These are phyloP conservation scores for Herpetospermum pedunculosum DNA, from an alignment of 306 rosid species.

Conservation along the genomic window DNA sequence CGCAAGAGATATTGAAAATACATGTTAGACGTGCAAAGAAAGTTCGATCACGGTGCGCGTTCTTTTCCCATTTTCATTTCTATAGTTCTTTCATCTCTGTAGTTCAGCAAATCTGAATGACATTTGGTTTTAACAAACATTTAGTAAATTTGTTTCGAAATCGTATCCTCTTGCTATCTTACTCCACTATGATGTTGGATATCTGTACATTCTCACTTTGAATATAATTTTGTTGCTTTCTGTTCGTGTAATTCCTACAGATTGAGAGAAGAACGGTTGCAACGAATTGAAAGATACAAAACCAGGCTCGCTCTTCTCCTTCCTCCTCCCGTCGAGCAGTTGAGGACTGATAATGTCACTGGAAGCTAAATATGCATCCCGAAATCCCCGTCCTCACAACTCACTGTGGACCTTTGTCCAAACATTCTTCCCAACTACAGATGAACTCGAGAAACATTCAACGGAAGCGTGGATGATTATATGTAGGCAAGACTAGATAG, in stretches of 20 bases:
- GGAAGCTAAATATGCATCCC: conserved; percentile 28
- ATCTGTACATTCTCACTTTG: not conserved
- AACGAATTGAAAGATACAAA: conserved; percentile 65
- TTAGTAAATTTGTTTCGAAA: not conserved
- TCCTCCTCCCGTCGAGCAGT: conserved; percentile 56
- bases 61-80: conserved; percentile 1
- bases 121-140: not conserved
- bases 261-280: conserved; percentile 56
- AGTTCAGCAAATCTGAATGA: not conserved
- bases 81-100: not conserved
- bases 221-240: not conserved
- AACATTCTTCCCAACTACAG: not conserved
- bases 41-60: conserved; percentile 66
- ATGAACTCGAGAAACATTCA: not conserved
- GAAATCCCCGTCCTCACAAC: not conserved
- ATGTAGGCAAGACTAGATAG: not conserved
- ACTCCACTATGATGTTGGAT: not conserved
- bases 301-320: conserved; percentile 81
- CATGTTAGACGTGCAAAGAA: conserved; percentile 75
- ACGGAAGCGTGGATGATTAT: not conserved
- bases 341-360: conserved; percentile 49
- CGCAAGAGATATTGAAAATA: conserved; percentile 47
- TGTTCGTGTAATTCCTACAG: conserved; percentile 20
- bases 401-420: not conserved
- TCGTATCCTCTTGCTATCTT: not conserved